Percentiles rank a stretch among this genome's conserved stretches.
Conservation (phyloP, 176 grass and related monocot species). For the Lolium multiflorum region DNA sequence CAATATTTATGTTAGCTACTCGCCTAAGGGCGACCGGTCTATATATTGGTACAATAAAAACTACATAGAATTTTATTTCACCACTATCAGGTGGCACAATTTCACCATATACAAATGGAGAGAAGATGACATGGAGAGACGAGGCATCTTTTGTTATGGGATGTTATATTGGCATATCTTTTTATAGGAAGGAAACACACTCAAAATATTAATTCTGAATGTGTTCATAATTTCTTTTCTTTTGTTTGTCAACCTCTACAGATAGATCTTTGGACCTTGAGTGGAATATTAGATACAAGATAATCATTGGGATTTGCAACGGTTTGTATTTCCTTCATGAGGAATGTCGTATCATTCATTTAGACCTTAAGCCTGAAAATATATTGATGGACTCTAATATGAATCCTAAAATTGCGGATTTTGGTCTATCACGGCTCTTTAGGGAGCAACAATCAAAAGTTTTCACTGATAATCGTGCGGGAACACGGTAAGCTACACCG, state of each 20-base stretch:
- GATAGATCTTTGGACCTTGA: neutral
- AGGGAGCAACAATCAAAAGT: neutral
- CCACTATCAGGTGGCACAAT: too few relatives aligned
- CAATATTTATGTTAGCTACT: too few relatives aligned
- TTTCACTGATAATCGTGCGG: neutral
- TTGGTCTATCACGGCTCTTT: neutral
- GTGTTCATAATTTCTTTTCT: neutral
- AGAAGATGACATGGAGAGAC: too few relatives aligned
- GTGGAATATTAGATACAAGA: neutral
- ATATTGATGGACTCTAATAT: neutral
- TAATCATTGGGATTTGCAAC: neutral
- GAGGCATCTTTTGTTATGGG: too few relatives aligned
- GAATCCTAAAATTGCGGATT: neutral
- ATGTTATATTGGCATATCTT: too few relatives aligned
- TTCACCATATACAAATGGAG: too few relatives aligned
- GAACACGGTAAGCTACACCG: neutral
- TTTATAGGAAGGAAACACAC: too few relatives aligned
- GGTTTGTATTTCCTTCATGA: constrained; percentile 10
- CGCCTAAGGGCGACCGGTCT: too few relatives aligned
- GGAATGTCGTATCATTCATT: neutral
- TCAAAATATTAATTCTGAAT: neutral
- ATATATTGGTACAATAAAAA: too few relatives aligned
- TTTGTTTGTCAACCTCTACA: neutral
- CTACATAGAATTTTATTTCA: too few relatives aligned
- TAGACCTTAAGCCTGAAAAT: neutral